Base-by-base conservation (phyloP, 306 rosid genomes). In the Dryas octopetala region DNA sequence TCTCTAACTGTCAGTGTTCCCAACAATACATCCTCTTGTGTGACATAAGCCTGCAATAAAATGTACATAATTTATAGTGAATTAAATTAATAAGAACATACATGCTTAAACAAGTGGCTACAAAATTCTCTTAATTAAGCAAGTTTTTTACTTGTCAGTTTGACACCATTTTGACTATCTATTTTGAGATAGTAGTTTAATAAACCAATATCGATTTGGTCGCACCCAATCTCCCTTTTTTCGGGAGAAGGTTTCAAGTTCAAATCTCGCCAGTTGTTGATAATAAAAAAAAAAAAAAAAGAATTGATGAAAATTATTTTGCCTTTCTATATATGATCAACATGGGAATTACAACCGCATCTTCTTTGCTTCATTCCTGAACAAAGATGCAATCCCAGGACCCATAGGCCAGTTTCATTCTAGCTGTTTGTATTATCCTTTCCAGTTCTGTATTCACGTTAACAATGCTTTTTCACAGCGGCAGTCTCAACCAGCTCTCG, bases 21-120 rank as follows among this genome's bases (percentile, higher is more conserved):
- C 62, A 91, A 71, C 76, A 91, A 53, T 49, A 88, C 89, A 88
- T 91, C 97, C 75, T 91, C 97, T 88, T 91, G 97, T 19, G 97
- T 91, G 65, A 91, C 97, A 55, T 91, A 91, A 28, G 97, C 97
- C 97, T 91, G 84, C 74, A 74, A 69, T 61, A 32, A 32, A 32
- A 32, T 68, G 63, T 67, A 65, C 40, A 52, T 8, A 72, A n/a
- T 32, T 76, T 19, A 53, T 4, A 10, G 71, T 9, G 58, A 73
- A 62, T 11, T 32, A 5, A 32, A 32, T 32, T 32, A 62, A 54
- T 55, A 52, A 15, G 28, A 62, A 14, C 4, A 4, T 4, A 41
- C 14, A 17, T 44, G 44, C 26, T 38, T 52, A 5, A 23, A 6
- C 14, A 57, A 48, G 43, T 70, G 12, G 19, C 59, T 11, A 51